Evolutionary conservation across 202 grass and related monocot genomes (phyloP).

Genomic region (Dendrocalamus latiflorus): DNA sequence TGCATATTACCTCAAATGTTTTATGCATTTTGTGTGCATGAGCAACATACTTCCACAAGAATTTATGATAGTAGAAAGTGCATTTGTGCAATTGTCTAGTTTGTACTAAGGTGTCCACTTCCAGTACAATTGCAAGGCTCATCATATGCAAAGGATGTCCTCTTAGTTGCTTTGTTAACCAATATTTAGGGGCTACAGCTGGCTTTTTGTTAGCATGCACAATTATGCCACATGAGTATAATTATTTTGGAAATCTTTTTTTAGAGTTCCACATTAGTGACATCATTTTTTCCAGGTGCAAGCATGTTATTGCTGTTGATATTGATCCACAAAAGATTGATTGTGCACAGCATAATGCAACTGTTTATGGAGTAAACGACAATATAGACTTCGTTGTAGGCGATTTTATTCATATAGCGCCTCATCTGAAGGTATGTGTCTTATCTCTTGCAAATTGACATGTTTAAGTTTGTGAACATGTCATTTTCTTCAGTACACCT

Average conservation of each 20-base stretch:
- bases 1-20: neutral
- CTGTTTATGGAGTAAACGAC: constrained; percentile 71
- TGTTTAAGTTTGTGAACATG: constrained; percentile 6
- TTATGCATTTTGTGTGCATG: neutral
- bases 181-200: neutral
- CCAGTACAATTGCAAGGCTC: neutral
- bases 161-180: neutral
- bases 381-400: constrained; percentile 81
- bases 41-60: neutral
- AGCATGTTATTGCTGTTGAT: constrained; percentile 89
- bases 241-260: neutral
- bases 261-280: neutral
- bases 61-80: neutral
- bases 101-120: neutral
- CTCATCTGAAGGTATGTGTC: constrained; percentile 58
- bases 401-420: constrained; percentile 60
- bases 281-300: constrained; percentile 52
- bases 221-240: neutral
- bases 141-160: neutral
- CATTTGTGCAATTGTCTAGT: neutral
- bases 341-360: constrained; percentile 79
- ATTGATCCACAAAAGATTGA: constrained; percentile 88
- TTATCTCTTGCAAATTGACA: constrained; percentile 23
- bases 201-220: neutral
- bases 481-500: neutral